These are phyloP conservation scores for Hyphopichia wangnamkhiaoensis DNA, from an alignment of 1,139 yeast species.

Conservation along the genomic window DNA sequence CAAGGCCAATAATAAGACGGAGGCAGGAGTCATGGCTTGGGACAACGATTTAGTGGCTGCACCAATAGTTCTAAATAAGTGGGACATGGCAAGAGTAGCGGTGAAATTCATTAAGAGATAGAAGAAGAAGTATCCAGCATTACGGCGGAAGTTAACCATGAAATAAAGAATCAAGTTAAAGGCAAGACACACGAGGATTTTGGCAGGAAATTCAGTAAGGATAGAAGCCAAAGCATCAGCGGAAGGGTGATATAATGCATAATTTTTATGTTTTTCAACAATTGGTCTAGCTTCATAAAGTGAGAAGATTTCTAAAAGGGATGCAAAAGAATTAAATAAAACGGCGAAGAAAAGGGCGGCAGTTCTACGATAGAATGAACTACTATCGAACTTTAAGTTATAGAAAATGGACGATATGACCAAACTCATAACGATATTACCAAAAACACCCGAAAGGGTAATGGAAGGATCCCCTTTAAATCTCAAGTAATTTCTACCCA, in stretches of 20 bases:
- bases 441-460: constrained; percentile 24
- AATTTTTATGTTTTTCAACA: constrained; percentile 61
- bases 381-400: constrained; percentile 46
- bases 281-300: constrained; percentile 60
- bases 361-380: constrained; percentile 57
- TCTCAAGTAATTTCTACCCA: constrained; percentile 27
- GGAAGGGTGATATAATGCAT: constrained; percentile 64
- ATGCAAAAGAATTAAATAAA: constrained; percentile 56
- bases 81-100: constrained; percentile 54
- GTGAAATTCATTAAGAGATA: constrained; percentile 47
- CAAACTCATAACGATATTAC: constrained; percentile 32
- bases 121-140: constrained; percentile 62
- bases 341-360: constrained; percentile 59
- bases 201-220: constrained; percentile 59
- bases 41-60: constrained; percentile 54
- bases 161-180: constrained; percentile 56
- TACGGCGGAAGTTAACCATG: constrained; percentile 55
- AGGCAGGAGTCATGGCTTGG: constrained; percentile 66
- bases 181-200: constrained; percentile 42
- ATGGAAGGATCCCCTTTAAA: constrained; percentile 32
- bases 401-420: constrained; percentile 53
- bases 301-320: constrained; percentile 58
- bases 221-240: constrained; percentile 66
- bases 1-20: constrained; percentile 52
- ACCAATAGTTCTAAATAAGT: constrained; percentile 62